Conservation (phyloP, 164 flowering plant species). For the Umbellularia californica region DNA sequence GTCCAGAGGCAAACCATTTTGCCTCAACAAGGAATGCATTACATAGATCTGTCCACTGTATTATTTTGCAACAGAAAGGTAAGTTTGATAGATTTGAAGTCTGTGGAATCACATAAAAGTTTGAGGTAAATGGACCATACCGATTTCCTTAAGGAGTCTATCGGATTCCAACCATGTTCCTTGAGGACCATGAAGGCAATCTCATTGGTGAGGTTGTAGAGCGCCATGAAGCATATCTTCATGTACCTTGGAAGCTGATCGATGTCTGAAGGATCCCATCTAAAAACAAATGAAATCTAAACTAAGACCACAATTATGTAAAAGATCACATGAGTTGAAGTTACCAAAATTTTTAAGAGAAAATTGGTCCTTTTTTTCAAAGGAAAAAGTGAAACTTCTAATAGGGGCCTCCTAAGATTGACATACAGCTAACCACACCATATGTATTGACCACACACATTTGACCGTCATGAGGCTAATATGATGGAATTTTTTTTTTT, state of each 20-base stretch:
- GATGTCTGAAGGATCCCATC: slow-evolving; percentile 31
- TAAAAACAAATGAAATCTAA: neutral
- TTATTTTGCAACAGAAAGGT: too few relatives aligned
- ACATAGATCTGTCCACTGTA: slow-evolving; percentile 13
- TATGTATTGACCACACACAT: too few relatives aligned
- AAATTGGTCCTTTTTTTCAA: too few relatives aligned
- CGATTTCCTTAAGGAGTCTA: slow-evolving; percentile 24
- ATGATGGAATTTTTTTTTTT: too few relatives aligned
- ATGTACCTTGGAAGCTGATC: slow-evolving; percentile 35
- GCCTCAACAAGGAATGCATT: slow-evolving; percentile 27
- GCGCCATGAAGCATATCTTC: slow-evolving; percentile 29
- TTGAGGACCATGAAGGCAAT: slow-evolving; percentile 17
- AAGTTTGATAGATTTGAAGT: too few relatives aligned
- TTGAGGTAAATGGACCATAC: slow-evolving; percentile 13
- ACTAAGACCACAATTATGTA: neutral
- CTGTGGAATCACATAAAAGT: too few relatives aligned
- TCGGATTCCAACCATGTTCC: slow-evolving; percentile 42
- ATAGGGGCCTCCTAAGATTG: too few relatives aligned
- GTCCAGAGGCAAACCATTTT: slow-evolving; percentile 23
- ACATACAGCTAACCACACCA: too few relatives aligned
- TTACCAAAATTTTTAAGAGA: too few relatives aligned
- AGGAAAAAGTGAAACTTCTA: too few relatives aligned
- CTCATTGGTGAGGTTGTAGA: slow-evolving; percentile 26
- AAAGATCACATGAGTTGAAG: too few relatives aligned
- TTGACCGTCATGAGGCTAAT: too few relatives aligned